Evolutionary conservation across 2,329 filamentous ascomycete species (phyloP).

Genomic region (Stagonosporopsis rhizophila): DNA sequence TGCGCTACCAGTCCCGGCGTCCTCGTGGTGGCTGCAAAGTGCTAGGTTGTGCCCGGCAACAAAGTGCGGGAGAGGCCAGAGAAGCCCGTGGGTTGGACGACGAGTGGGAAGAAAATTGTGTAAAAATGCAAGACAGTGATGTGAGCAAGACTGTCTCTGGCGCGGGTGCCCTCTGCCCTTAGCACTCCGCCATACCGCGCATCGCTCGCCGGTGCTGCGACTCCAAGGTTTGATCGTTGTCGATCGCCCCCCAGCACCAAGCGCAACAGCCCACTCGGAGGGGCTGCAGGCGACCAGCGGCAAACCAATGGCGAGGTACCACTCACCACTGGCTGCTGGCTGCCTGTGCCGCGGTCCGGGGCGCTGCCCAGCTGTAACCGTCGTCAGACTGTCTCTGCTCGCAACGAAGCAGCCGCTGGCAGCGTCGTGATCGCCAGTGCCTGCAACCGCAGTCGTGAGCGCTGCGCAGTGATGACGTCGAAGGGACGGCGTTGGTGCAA

Average conservation of each 20-base stretch:
- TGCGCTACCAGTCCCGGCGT: conserved; percentile 13
- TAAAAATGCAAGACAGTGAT: background rate
- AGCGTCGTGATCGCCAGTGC: conserved; percentile 9
- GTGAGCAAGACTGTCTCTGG: background rate
- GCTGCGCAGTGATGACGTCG: conserved; percentile 18
- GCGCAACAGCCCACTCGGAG: conserved; percentile 15
- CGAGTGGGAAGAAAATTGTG: background rate
- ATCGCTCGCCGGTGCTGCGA: conserved; percentile 1
- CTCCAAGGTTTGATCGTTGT: conserved; percentile 13
- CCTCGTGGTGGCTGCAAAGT: conserved; percentile 23
- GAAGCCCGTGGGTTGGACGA: conserved; percentile 4
- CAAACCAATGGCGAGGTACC: conserved; percentile 13
- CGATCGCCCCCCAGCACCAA: conserved; percentile 17
- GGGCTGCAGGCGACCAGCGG: conserved; percentile 14
- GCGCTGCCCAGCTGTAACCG: conserved; percentile 1
- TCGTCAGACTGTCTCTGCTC: conserved; percentile 1
- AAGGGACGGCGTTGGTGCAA: conserved; percentile 5
- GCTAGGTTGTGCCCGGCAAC: background rate
- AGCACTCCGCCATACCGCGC: background rate
- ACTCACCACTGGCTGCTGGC: background rate
- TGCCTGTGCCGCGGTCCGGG: conserved; percentile 10
- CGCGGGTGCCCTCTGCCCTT: background rate
- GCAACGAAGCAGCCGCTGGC: conserved; percentile 1
- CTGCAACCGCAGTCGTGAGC: conserved; percentile 12
- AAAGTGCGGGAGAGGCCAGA: background rate